These are phyloP conservation scores for Colletotrichum tabaci DNA, from an alignment of 2,329 filamentous ascomycete species.

Conservation along the genomic window DNA sequence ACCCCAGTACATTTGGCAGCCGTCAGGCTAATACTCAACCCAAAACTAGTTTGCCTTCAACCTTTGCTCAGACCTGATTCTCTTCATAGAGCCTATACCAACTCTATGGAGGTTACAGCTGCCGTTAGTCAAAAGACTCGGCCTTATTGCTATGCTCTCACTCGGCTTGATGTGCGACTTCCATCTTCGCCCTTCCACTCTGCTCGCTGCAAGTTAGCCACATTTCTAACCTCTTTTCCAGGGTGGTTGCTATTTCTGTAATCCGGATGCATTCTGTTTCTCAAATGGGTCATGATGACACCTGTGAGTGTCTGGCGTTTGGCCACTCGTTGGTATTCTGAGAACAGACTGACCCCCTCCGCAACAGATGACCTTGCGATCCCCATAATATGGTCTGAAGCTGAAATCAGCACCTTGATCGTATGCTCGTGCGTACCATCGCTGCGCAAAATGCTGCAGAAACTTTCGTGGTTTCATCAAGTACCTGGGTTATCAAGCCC, in stretches of 20 bases:
- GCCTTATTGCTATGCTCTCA: constrained; percentile 47
- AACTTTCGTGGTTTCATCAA: constrained; percentile 47
- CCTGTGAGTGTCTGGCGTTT: constrained; percentile 41
- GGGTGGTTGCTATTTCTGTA: constrained; percentile 46
- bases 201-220: neutral
- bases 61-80: constrained; percentile 52
- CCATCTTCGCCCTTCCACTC: neutral
- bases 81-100: constrained; percentile 56
- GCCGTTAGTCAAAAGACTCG: constrained; percentile 47
- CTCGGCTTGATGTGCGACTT: constrained; percentile 44
- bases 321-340: too few relatives aligned
- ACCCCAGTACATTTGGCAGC: too few relatives aligned
- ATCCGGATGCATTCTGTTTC: constrained; percentile 46
- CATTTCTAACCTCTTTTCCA: neutral
- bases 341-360: neutral
- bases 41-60: constrained; percentile 50
- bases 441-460: constrained; percentile 47
- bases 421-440: constrained; percentile 51
- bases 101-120: constrained; percentile 52
- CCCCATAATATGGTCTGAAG: constrained; percentile 50
- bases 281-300: constrained; percentile 45
- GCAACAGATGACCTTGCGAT: constrained; percentile 46
- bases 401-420: constrained; percentile 49
- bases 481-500: constrained; percentile 45
- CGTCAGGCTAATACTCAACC: too few relatives aligned